A percentile compares a stretch with the other conserved stretches of the same genome.
Evolutionary conservation across 169 alveolate genomes (phyloP).

Genomic region (Babesia caballi): DNA sequence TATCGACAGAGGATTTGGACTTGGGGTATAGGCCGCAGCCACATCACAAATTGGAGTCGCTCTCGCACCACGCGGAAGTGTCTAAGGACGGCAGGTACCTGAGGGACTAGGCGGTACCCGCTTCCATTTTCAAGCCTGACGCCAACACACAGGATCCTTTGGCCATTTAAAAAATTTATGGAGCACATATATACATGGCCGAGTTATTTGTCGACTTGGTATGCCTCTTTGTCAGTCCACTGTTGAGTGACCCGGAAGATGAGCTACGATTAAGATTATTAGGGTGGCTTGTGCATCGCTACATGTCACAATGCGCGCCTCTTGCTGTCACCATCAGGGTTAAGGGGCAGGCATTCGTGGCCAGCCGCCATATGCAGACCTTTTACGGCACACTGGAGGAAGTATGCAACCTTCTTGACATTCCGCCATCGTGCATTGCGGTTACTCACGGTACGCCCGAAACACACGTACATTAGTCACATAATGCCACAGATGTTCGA

Average conservation of each 20-base stretch:
- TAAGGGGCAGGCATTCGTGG: constrained; percentile 12
- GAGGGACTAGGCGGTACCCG: neutral
- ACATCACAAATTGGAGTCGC: constrained; percentile 5
- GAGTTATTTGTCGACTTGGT: constrained; percentile 27
- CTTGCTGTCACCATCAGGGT: neutral
- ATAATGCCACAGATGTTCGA: neutral
- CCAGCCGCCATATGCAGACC: neutral
- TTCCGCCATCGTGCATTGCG: constrained; percentile 1
- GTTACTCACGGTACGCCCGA: constrained; percentile 13
- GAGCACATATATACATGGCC: too few species aligned
- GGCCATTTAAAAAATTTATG: too few species aligned
- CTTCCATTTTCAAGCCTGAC: too few species aligned
- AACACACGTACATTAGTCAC: neutral
- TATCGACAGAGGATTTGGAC: constrained; percentile 12
- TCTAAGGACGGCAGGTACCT: constrained; percentile 45
- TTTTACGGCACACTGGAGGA: constrained; percentile 21
- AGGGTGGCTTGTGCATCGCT: constrained; percentile 14
- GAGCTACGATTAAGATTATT: constrained; percentile 15
- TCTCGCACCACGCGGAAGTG: neutral
- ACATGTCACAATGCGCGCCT: neutral
- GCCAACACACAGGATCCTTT: too few species aligned
- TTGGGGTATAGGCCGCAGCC: constrained; percentile 57
- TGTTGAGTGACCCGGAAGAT: constrained; percentile 37
- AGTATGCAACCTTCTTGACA: constrained; percentile 18
- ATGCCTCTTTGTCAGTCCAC: constrained; percentile 38